Percentiles rank a stretch among this genome's conserved stretches.
These are phyloP conservation scores for Phaeomoniella chlamydospora DNA, from an alignment of 2,329 filamentous ascomycete species.

Conservation along the genomic window DNA sequence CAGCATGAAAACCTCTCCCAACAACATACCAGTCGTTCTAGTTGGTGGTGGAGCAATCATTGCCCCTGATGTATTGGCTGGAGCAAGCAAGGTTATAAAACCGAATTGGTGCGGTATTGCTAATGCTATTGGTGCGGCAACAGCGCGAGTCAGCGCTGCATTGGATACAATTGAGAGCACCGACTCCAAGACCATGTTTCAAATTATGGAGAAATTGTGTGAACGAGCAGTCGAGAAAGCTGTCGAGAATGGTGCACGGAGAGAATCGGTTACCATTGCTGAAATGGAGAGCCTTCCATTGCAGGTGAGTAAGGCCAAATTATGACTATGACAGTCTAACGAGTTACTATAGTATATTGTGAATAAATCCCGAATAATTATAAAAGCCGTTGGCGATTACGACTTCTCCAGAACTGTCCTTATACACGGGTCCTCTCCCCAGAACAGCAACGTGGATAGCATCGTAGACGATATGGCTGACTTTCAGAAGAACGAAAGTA, in stretches of 20 bases:
- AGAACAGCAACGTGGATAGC: not conserved
- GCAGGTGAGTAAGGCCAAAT: constrained; percentile 19
- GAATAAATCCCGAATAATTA: too few relatives aligned
- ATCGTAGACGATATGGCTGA: not conserved
- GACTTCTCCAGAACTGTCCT: not conserved
- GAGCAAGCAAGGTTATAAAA: constrained; percentile 33
- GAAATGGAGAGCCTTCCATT: constrained; percentile 22
- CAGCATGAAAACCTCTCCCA: constrained; percentile 38
- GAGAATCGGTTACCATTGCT: constrained; percentile 20
- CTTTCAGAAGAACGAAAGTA: too few relatives aligned
- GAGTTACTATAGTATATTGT: not conserved
- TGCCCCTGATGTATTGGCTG: constrained; percentile 30
- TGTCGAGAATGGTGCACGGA: constrained; percentile 8
- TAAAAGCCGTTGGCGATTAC: not conserved
- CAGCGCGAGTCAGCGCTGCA: constrained; percentile 37
- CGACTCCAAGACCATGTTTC: constrained; percentile 14
- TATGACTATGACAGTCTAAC: constrained; percentile 1
- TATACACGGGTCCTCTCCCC: not conserved
- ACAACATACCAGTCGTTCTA: constrained; percentile 33
- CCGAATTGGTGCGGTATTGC: constrained; percentile 39
- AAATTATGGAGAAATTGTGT: constrained; percentile 11
- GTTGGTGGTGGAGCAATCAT: constrained; percentile 43
- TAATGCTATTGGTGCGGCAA: constrained; percentile 45
- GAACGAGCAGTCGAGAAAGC: constrained; percentile 24
- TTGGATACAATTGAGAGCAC: constrained; percentile 36